These are phyloP conservation scores for Cutaneotrichosporon cavernicola DNA, from an alignment of 1,284 basidiomycete genomes.

Conservation along the genomic window DNA sequence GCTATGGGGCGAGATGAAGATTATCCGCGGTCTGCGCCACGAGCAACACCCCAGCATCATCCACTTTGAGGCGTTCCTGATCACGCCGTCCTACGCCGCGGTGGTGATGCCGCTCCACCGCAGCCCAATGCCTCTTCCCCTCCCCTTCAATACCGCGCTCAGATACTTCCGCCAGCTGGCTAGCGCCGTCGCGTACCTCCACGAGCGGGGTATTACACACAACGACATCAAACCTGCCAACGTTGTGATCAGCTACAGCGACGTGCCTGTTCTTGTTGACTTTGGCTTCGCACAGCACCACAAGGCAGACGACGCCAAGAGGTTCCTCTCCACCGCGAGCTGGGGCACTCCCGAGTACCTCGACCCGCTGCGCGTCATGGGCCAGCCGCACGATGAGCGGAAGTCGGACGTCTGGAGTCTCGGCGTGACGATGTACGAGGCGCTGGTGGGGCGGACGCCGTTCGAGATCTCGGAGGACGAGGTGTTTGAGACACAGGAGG, in stretches of 20 bases:
- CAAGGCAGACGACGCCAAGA: conserved; percentile 49
- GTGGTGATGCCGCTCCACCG: conserved; percentile 60
- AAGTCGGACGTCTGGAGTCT: conserved; percentile 91
- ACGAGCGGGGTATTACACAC: conserved; percentile 81
- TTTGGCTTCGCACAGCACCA: conserved; percentile 81
- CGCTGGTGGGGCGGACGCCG: conserved; percentile 82
- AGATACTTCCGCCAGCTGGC: conserved; percentile 80
- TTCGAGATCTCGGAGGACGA: conserved; percentile 82
- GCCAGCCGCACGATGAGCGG: conserved; percentile 82
- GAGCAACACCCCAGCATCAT: conserved; percentile 87
- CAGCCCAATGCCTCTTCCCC: conserved; percentile 74
- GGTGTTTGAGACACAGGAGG: conserved; percentile 72
- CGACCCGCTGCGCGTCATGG: conserved; percentile 80
- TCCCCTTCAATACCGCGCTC: conserved; percentile 71
- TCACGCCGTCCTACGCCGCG: conserved; percentile 85
- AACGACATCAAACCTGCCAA: conserved; percentile 97
- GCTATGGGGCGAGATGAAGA: conserved; percentile 94
- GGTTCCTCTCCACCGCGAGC: conserved; percentile 76
- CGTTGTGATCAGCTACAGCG: conserved; percentile 71
- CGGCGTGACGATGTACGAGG: conserved; percentile 85
- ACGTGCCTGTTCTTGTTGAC: conserved; percentile 79
- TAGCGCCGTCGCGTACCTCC: conserved; percentile 83
- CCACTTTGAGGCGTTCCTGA: conserved; percentile 85
- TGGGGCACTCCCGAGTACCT: conserved; percentile 94
- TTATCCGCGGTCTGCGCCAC: conserved; percentile 72